Evolutionary conservation across 495 filamentous ascomycete species (phyloP), one percentile per base, ranked within the genome.

Genomic region (Aspergillus indologenus): DNA sequence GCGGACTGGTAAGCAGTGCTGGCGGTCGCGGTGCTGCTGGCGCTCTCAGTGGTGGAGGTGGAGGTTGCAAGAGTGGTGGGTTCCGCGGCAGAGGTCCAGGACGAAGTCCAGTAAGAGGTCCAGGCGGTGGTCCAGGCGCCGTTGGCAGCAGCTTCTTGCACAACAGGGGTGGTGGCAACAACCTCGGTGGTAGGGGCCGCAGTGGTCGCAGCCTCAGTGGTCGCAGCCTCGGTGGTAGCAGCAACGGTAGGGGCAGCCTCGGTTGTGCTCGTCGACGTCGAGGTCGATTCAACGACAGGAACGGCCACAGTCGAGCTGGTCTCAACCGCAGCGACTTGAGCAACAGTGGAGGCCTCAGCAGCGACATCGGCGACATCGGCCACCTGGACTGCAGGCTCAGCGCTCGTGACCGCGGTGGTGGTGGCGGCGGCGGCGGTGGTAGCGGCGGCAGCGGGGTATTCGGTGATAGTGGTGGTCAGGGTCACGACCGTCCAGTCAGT

Each of bases 391-490:
- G 43, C 20, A 23, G 47, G 19, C 21, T 47, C 22, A 23, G 52
- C 50, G 49, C 11, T 44, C 9, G 67, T 20, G 17, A 55, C 61
- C 45, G 56, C 56, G 40, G 61, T 50, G 24, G 47, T 45, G 43
- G 23, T 24, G 20, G 64, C 44, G 45, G 66, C 47, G 11, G 51
- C 17, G 29, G 42, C 57, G 18, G 54, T 45, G 51, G 53, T 60
- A 15, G 62, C 59, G 34, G 66, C 61, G 5, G 57, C 61, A 42
- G 65, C 47, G 24, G 68, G 68, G 45, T 72, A 71, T 11, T 72
- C 80, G 54, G 83, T 87, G 62, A 88, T 80, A n/a, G 81, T 86
- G 61, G 83, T 78, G 51, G 82, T 86, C 62, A 87, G 75, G 65
- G 82, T 83, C 48, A 87, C 81, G 29, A 76, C 67, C 29, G 84